Percentiles rank a stretch among this genome's conserved stretches.
phyloP scores from a whole-genome alignment of 352 stramenopile species.

The Phytophthora megakarya region DNA sequence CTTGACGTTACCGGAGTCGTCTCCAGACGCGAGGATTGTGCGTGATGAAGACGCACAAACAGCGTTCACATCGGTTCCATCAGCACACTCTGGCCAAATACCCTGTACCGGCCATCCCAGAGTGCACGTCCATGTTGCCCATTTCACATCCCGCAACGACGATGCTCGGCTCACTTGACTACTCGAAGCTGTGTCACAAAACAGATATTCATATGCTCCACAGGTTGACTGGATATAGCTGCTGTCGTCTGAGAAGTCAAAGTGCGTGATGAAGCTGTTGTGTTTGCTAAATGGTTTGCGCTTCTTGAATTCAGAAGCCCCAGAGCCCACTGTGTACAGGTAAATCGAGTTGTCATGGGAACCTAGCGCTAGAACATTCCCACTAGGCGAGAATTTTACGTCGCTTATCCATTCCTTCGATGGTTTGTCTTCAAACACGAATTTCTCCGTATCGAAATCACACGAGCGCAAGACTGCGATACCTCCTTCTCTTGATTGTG shows the following conservation, averaged over 20 bases:
- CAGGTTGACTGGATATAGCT: constrained; percentile 78
- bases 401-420: constrained; percentile 82
- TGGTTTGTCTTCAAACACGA: constrained; percentile 62
- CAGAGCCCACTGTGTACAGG: constrained; percentile 50
- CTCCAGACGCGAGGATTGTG: constrained; percentile 75
- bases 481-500: constrained; percentile 49
- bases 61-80: constrained; percentile 86
- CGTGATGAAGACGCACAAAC: constrained; percentile 71
- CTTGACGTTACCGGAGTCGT: constrained; percentile 84
- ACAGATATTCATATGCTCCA: constrained; percentile 91
- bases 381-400: constrained; percentile 73
- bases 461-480: constrained; percentile 44
- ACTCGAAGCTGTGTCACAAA: constrained; percentile 81
- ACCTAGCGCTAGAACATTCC: constrained; percentile 52
- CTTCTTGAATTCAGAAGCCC: constrained; percentile 48
- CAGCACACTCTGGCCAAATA: constrained; percentile 81
- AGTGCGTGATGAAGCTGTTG: constrained; percentile 85
- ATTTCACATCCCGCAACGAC: constrained; percentile 78
- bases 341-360: constrained; percentile 83
- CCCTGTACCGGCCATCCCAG: constrained; percentile 93
- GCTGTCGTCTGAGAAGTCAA: constrained; percentile 81
- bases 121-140: constrained; percentile 90
- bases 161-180: constrained; percentile 86
- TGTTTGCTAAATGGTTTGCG: constrained; percentile 78
- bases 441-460: constrained; percentile 27